Percentiles rank a stretch among this genome's conserved stretches.
Evolutionary conservation across 2,329 filamentous ascomycete genomes (phyloP).

Genomic region (Hypoxylon sp.): DNA sequence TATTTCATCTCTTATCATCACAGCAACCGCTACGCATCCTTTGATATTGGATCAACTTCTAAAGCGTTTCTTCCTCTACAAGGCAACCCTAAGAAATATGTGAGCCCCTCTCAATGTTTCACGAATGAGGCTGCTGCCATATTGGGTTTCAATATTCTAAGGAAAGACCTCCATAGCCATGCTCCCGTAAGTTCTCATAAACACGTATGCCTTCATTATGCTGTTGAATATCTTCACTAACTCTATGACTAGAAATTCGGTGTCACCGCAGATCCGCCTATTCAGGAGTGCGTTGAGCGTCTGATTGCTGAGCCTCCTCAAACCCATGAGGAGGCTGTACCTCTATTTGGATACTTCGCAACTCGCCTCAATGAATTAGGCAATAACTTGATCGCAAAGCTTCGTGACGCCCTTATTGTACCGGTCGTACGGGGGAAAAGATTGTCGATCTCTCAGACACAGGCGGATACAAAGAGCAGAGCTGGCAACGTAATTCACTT

Average conservation of each 20-base stretch:
- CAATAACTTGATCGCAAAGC: constrained; percentile 67
- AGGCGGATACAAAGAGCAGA: constrained; percentile 56
- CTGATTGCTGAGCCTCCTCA: constrained; percentile 80
- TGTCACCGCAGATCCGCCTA: constrained; percentile 83
- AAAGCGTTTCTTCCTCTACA: constrained; percentile 80
- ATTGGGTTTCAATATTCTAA: constrained; percentile 84
- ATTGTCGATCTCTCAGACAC: constrained; percentile 40
- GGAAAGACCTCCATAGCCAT: constrained; percentile 81
- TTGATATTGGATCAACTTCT: constrained; percentile 67
- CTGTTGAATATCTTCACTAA: constrained; percentile 18
- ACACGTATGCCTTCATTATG: not conserved
- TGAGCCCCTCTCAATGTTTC: constrained; percentile 82
- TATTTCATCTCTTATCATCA: constrained; percentile 89
- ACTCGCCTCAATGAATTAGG: constrained; percentile 80
- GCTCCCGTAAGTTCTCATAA: constrained; percentile 63
- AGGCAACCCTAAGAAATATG: constrained; percentile 73
- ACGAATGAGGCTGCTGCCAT: constrained; percentile 82
- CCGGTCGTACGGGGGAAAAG: constrained; percentile 67
- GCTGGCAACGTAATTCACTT: constrained; percentile 64
- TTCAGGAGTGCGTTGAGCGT: constrained; percentile 80
- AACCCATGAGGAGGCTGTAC: constrained; percentile 73
- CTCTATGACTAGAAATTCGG: constrained; percentile 76
- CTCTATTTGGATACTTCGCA: constrained; percentile 86
- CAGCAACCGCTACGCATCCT: constrained; percentile 78
- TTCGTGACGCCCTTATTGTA: constrained; percentile 77